Conservation (phyloP, 257 asterid species). For the Lycium ferocissimum region DNA sequence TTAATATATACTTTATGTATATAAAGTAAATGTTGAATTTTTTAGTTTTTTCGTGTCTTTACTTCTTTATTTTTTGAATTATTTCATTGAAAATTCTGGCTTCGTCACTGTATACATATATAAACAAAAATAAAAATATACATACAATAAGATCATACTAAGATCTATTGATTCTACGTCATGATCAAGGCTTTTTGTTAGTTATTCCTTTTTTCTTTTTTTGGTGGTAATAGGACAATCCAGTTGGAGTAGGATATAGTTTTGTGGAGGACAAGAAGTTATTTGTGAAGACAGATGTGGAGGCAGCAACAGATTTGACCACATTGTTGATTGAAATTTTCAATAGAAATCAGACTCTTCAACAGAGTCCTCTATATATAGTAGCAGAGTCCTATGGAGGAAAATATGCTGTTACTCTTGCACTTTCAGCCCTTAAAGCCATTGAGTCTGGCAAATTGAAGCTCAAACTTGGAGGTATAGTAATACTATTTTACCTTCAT, state of each 20-base stretch:
- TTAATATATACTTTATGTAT: not conserved
- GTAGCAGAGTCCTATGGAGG: conserved; percentile 99
- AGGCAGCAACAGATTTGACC: conserved; percentile 84
- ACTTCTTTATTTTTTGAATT: too few species aligned
- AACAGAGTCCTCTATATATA: conserved; percentile 75
- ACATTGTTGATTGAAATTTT: conserved; percentile 68
- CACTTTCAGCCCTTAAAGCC: conserved; percentile 76
- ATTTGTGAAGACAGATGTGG: conserved; percentile 79
- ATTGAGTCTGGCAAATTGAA: conserved; percentile 68
- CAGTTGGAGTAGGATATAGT: conserved; percentile 97
- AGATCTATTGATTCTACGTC: not conserved
- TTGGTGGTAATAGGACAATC: conserved; percentile 68
- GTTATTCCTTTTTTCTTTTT: not conserved
- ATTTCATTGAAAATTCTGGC: too few species aligned
- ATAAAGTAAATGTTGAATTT: not conserved
- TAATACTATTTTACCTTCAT: not conserved
- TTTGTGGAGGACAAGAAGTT: conserved; percentile 77
- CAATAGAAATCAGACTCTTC: conserved; percentile 63
- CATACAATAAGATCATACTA: not conserved
- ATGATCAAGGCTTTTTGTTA: not conserved
- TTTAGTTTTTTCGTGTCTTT: too few species aligned
- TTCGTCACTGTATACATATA: too few species aligned
- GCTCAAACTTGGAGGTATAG: conserved; percentile 79
- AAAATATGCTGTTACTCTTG: conserved; percentile 89
- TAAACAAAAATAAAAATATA: not conserved